These are phyloP conservation scores for Lachnellula subtilissima DNA, from an alignment of 2,329 filamentous ascomycete species.

Conservation along the genomic window DNA sequence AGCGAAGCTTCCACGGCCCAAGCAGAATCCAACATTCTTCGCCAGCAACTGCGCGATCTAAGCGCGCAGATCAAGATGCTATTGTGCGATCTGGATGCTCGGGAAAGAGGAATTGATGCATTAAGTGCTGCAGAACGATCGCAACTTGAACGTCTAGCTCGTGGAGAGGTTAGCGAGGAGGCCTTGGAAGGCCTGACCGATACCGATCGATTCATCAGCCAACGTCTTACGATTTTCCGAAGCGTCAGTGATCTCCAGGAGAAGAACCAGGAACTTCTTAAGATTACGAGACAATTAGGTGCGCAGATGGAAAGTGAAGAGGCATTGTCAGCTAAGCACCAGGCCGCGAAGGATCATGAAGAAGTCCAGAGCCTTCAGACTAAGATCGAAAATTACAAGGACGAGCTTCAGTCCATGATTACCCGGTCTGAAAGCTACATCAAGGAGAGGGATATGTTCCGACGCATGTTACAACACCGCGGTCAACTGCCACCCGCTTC, in stretches of 20 bases:
- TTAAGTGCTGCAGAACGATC: slow-evolving; percentile 67
- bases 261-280: slow-evolving; percentile 80
- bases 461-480: slow-evolving; percentile 80
- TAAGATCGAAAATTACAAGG: slow-evolving; percentile 72
- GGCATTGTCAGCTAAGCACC: slow-evolving; percentile 61
- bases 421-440: slow-evolving; percentile 88
- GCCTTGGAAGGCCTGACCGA: slow-evolving; percentile 71
- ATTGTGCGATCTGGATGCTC: slow-evolving; percentile 77
- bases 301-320: slow-evolving; percentile 90
- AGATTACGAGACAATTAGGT: slow-evolving; percentile 77
- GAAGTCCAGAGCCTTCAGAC: slow-evolving; percentile 70
- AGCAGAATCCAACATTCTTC: slow-evolving; percentile 71
- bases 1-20: slow-evolving; percentile 60
- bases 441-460: slow-evolving; percentile 95
- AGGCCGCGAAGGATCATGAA: slow-evolving; percentile 60
- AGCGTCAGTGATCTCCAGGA: slow-evolving; percentile 78
- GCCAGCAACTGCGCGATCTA: slow-evolving; percentile 82
- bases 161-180: slow-evolving; percentile 68
- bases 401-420: slow-evolving; percentile 77
- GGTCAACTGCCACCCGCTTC: slow-evolving; percentile 53
- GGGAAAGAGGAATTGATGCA: slow-evolving; percentile 71
- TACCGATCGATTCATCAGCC: slow-evolving; percentile 83
- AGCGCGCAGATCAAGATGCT: slow-evolving; percentile 88
- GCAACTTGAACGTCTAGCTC: slow-evolving; percentile 72
- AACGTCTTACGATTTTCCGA: slow-evolving; percentile 85